phyloP scores from a whole-genome alignment of 2,329 filamentous ascomycete species.

The Arachnomyces sp. region DNA sequence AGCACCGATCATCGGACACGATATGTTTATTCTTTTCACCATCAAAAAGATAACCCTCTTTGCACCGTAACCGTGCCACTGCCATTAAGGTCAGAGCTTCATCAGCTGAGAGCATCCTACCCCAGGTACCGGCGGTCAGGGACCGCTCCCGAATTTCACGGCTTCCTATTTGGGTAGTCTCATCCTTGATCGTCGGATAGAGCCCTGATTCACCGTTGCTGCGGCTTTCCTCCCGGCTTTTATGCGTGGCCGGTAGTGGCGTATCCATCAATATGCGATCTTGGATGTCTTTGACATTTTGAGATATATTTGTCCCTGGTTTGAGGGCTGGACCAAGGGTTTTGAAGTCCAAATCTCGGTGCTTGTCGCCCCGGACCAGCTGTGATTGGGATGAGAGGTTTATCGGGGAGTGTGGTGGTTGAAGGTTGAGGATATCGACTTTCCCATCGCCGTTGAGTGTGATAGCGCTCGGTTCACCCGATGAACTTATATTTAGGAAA shows the following conservation, averaged over 20 bases:
- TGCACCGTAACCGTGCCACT: conserved; percentile 42
- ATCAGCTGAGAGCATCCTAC: conserved; percentile 24
- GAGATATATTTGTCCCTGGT: conserved; percentile 21
- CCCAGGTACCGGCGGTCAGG: conserved; percentile 23
- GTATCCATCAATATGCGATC: conserved; percentile 11
- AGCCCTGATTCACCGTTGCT: conserved; percentile 5
- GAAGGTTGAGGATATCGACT: conserved; percentile 44
- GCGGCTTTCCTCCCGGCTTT: conserved; percentile 1
- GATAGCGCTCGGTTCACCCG: conserved; percentile 45
- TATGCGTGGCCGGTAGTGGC: conserved; percentile 13
- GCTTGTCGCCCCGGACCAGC: conserved; percentile 23
- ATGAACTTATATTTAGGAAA: conserved; percentile 45
- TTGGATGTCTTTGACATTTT: conserved; percentile 23
- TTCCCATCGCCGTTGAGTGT: conserved; percentile 46
- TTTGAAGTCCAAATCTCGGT: conserved; percentile 21
- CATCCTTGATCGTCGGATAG: neutral
- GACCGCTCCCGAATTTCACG: conserved; percentile 31
- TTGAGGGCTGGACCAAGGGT: conserved; percentile 24
- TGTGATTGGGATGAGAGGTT: conserved; percentile 30
- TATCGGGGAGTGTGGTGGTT: conserved; percentile 32
- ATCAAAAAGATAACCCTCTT: conserved; percentile 49
- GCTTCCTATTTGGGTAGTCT: conserved; percentile 17
- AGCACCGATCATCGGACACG: conserved; percentile 47
- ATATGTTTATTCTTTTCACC: conserved; percentile 49
- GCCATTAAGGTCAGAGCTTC: conserved; percentile 36